Base-by-base conservation (phyloP, 179 eudicot genomes). In the Spinacia oleracea region DNA sequence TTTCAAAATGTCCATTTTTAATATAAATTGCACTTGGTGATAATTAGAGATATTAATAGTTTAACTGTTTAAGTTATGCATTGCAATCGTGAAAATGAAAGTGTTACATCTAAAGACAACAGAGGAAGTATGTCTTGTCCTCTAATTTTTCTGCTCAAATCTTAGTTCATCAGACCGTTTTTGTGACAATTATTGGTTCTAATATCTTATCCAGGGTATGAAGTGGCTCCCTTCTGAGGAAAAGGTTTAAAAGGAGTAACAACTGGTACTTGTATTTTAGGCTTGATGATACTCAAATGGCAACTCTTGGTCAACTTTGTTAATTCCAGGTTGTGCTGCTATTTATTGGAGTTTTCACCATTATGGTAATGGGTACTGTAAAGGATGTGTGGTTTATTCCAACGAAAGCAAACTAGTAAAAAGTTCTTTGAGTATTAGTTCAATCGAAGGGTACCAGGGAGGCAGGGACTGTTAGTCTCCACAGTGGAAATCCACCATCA, bases 201-300 rank as follows among this genome's bases (percentile, higher is more conserved):
- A 34, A 67, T 53, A 20, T 16, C 20, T 77, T 55, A 35, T 75
- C 69, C 87, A 88, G 91, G 91, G 85, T 79, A 70, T 81, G 55
- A 45, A 67, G 45, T 88, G 89, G 89, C 31, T 86, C 32, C 79
- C 89, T 48, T 35, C 45, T 69, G 86, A 66, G 82, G 80, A 81
- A 63, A 70, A 73, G 82, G 76, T 70, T 69, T 48, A 79, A 74
- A 68, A 77, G 34, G 72, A 84, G 42, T 78, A 73, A 70, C 59
- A 29, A 23, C 1, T 48, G 9, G 51, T 66, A 56, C 72, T 14
- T 68, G 68, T 51, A 16, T 27, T 16, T 11, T 31, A 25, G 23
- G 21, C 31, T 29, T 9, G 63, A 21, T 70, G 51, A 62, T 55
- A 0, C 78, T 50, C 45, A 34, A 72, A 72, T 15, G 25, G 63